Percentiles rank a stretch among this genome's conserved stretches.
Evolutionary conservation across 768 basidiomycete genomes (phyloP).

Genomic region (Mycena metata): DNA sequence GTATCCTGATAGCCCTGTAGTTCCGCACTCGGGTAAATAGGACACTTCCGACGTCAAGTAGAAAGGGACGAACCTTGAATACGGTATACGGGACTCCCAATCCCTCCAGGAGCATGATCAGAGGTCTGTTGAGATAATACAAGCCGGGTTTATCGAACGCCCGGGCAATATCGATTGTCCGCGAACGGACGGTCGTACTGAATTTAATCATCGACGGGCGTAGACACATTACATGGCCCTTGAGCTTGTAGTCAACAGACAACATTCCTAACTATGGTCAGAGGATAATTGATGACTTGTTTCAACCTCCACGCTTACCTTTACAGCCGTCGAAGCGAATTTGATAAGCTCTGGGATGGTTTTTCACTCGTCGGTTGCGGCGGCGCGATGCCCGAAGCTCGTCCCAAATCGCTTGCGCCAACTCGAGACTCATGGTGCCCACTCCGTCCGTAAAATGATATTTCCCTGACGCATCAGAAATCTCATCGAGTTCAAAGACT

Average conservation of each 20-base stretch:
- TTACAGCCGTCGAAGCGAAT: constrained; percentile 76
- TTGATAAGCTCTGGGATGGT: constrained; percentile 67
- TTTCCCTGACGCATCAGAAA: constrained; percentile 46
- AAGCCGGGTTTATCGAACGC: constrained; percentile 71
- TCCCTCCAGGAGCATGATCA: constrained; percentile 76
- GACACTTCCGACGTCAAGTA: not conserved
- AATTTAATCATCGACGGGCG: constrained; percentile 81
- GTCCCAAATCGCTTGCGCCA: constrained; percentile 65
- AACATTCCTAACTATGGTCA: constrained; percentile 57
- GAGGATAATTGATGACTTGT: not conserved
- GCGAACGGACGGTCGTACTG: constrained; percentile 55
- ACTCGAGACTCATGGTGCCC: constrained; percentile 69
- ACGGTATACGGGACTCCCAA: constrained; percentile 68
- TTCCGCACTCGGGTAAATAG: not conserved
- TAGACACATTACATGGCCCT: constrained; percentile 64
- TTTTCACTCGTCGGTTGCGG: constrained; percentile 47
- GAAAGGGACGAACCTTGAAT: constrained; percentile 53
- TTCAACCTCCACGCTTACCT: constrained; percentile 57
- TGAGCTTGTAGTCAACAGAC: constrained; percentile 67
- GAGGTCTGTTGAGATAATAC: constrained; percentile 72
- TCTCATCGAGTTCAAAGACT: constrained; percentile 57
- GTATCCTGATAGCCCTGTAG: constrained; percentile 57
- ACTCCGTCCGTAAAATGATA: constrained; percentile 80
- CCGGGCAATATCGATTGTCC: constrained; percentile 72
- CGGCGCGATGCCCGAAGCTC: constrained; percentile 55